phyloP scores from a whole-genome alignment of 306 rosid species.

The Heteromeles arbutifolia region DNA sequence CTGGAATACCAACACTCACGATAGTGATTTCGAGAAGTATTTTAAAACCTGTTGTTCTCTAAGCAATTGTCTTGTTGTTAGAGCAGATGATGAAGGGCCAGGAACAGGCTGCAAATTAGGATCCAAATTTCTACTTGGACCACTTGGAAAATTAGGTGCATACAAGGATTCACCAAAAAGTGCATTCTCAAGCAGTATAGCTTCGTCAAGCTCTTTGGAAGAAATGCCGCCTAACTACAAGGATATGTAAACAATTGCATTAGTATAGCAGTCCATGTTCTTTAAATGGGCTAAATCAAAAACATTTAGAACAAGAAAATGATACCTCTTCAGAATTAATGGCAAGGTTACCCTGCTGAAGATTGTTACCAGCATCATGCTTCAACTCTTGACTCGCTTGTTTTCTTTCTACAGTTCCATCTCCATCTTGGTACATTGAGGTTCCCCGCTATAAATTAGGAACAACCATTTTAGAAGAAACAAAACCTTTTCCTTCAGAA shows the following conservation, averaged over 20 bases:
- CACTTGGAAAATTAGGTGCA: constrained; percentile 30
- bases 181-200: constrained; percentile 56
- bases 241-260: neutral
- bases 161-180: constrained; percentile 37
- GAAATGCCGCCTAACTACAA: constrained; percentile 65
- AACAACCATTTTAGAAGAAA: constrained; percentile 27
- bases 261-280: neutral
- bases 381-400: constrained; percentile 12
- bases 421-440: constrained; percentile 31
- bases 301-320: neutral
- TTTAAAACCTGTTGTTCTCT: constrained; percentile 62
- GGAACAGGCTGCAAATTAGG: constrained; percentile 17
- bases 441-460: constrained; percentile 30
- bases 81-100: constrained; percentile 24
- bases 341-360: constrained; percentile 19
- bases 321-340: constrained; percentile 40
- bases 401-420: constrained; percentile 27
- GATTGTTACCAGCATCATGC: constrained; percentile 17
- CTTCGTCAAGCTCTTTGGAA: constrained; percentile 66
- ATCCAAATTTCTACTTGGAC: constrained; percentile 24
- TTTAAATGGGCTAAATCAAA: neutral
- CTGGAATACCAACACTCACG: neutral
- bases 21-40: constrained; percentile 8
- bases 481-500: neutral
- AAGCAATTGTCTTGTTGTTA: constrained; percentile 30